These are phyloP conservation scores for Wickerhamiella dianesei DNA, from an alignment of 805 yeast genomes.

Conservation along the genomic window DNA sequence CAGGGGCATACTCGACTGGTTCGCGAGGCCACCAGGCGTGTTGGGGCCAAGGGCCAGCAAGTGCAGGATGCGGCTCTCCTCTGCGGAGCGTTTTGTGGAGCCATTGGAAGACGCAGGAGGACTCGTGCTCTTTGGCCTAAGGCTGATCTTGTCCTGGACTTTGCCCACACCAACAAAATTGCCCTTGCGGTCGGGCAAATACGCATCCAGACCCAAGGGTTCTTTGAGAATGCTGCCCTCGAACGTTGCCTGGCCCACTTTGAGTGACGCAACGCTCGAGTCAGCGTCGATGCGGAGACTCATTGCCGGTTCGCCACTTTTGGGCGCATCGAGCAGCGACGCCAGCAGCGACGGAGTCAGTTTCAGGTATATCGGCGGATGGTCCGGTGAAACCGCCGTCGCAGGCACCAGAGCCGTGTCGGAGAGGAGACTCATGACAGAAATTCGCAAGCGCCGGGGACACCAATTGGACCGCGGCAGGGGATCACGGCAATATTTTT, in stretches of 20 bases:
- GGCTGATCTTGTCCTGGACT: neutral
- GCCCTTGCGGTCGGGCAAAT: neutral
- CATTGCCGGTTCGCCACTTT: neutral
- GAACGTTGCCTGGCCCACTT: neutral
- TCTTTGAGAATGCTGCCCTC: neutral
- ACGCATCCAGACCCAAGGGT: neutral
- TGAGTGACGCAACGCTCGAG: neutral
- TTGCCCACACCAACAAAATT: neutral
- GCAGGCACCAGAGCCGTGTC: neutral
- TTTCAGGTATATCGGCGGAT: constrained; percentile 18
- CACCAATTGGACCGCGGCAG: neutral
- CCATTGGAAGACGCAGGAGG: neutral
- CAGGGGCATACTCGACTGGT: constrained; percentile 21
- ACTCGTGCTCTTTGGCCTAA: neutral
- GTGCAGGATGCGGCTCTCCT: constrained; percentile 29
- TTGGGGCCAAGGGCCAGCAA: constrained; percentile 38
- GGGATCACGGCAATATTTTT: neutral
- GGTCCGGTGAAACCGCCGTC: neutral
- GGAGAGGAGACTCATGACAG: neutral
- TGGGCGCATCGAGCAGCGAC: constrained; percentile 4
- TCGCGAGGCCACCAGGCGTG: constrained; percentile 24
- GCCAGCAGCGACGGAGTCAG: constrained; percentile 12
- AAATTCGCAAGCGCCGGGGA: neutral
- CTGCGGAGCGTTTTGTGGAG: neutral
- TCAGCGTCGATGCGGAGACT: neutral